Evolutionary conservation across 495 filamentous ascomycete species (phyloP).

Genomic region (Alectoria sarmentosa): DNA sequence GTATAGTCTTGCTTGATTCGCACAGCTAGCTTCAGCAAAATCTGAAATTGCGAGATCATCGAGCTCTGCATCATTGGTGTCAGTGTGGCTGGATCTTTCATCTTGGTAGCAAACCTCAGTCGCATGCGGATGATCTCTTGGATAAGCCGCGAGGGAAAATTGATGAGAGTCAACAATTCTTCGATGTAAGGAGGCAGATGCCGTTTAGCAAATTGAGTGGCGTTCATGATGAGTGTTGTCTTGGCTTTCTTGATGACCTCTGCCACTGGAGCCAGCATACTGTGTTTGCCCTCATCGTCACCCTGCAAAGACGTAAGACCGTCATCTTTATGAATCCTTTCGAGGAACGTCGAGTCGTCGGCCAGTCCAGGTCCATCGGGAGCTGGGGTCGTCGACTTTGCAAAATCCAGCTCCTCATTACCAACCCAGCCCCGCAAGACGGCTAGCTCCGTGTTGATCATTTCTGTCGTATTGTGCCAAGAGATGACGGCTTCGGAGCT

Average conservation of each 20-base stretch:
- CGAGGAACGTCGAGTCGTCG: conserved; percentile 87
- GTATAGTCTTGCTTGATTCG: conserved; percentile 86
- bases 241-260: conserved; percentile 90
- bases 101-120: conserved; percentile 84
- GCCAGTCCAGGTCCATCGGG: conserved; percentile 58
- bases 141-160: conserved; percentile 90
- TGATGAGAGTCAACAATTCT: conserved; percentile 89
- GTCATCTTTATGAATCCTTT: conserved; percentile 97
- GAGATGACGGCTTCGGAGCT: conserved; percentile 83
- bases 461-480: conserved; percentile 96
- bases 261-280: conserved; percentile 77
- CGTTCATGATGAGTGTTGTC: conserved; percentile 79
- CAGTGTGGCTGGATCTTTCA: conserved; percentile 83
- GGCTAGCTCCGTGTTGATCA: conserved; percentile 89
- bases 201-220: conserved; percentile 75
- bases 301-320: conserved; percentile 87
- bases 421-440: conserved; percentile 94
- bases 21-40: conserved; percentile 82
- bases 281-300: conserved; percentile 48
- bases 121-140: conserved; percentile 95
- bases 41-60: conserved; percentile 94
- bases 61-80: conserved; percentile 89
- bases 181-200: conserved; percentile 97
- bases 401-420: conserved; percentile 90
- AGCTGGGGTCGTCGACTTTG: conserved; percentile 50